Evolutionary conservation across 2,329 filamentous ascomycete species (phyloP), one percentile per base, ranked within the genome.

Genomic region (Ceratocystis ficicola): DNA sequence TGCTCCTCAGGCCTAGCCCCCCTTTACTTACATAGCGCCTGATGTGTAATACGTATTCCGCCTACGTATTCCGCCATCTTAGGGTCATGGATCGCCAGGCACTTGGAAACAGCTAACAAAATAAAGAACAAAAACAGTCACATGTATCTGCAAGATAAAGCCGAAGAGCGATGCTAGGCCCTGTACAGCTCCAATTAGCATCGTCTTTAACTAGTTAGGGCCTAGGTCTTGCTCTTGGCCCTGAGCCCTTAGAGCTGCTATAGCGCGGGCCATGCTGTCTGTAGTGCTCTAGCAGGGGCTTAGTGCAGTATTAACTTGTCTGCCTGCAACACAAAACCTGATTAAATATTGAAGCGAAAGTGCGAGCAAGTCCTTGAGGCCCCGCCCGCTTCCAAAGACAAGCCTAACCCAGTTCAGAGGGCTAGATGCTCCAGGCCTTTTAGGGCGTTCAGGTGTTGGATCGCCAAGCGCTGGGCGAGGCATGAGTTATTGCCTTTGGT

Each of bases 31-130:
- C 17, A 25, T n/a, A n/a, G n/a, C 22, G 22, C 48, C n/a, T 10
- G 48, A 7, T 15, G 10, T 30, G 20, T 1, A 25, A 15, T 57
- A 20, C 55, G 55, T 10, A 15, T 59, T 59, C 55, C 55, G 55
- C 55, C 55, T 59, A 32, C 52, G 52, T 59, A 32, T 59, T 59
- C 55, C 55, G 55, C 28, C 55, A 59, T 59, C 32, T 55, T 59
- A 30, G 55, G n/a, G 55, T 28, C 55, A 59, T 20, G 55, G 55
- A 59, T 59, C 22, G 15, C 48, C 8, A 25, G 22, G 12, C 8
- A 10, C 48, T 52, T 59, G 55, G 8, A 59, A 36, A 17, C 55
- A 25, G 28, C 28, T 59, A 59, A 15, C 55, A 59, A 8, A 8
- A 36, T 7, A 59, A 59, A 2, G 25, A n/a, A 30, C 1, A 15